Base-by-base conservation (phyloP, 2,329 filamentous ascomycete genomes). In the Cordyceps cicadae region DNA sequence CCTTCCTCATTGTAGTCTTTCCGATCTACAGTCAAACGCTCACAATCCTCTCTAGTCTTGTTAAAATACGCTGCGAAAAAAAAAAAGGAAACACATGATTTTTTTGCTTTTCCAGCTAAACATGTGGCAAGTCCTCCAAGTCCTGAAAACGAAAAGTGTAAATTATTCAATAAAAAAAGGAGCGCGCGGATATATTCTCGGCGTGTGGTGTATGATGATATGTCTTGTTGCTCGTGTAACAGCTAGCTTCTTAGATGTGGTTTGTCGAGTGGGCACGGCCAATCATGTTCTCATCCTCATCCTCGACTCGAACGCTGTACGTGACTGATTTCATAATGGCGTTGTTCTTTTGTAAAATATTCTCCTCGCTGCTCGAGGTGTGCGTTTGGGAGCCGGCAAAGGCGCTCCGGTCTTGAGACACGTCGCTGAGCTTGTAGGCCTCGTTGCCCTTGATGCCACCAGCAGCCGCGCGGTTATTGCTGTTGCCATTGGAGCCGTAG, bases 281-380 rank as follows among this genome's bases (percentile, higher is more conserved):
- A 29, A 14, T 26, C 29, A 34, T 45, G 12, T 54, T 37, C 24
- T 56, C 60, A 15, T 61, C 54, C 12, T 64, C 66, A 11, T 74
- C 66, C 49, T 75, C 74, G 14, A 77, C 70, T 24, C 70, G 67
- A 0, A 78, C 75, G 34, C 68, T 75, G 60, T 77, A 77, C 2
- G 73, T 74, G 15, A 78, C 69, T 1, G 74, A 76, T 66, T 78
- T 78, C 34, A 76, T 59, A 37, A 78, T 77, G 29, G 66, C 66
- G n/a, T 69, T 67, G n/a, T 68, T 66, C 11, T 64, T 65, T 32
- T 67, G 62, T 5, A 76, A 65, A 4, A 77, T 77, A 29, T 76
- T 72, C 61, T 78, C 75, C 60, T 77, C 71, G 63, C 74, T 77
- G 54, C 65, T 67, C 63, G 63, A 67, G 54, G 57, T 66, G 8